Evolutionary conservation across 2,329 filamentous ascomycete species (phyloP).

Genomic region (Pestalotiopsis sp.): DNA sequence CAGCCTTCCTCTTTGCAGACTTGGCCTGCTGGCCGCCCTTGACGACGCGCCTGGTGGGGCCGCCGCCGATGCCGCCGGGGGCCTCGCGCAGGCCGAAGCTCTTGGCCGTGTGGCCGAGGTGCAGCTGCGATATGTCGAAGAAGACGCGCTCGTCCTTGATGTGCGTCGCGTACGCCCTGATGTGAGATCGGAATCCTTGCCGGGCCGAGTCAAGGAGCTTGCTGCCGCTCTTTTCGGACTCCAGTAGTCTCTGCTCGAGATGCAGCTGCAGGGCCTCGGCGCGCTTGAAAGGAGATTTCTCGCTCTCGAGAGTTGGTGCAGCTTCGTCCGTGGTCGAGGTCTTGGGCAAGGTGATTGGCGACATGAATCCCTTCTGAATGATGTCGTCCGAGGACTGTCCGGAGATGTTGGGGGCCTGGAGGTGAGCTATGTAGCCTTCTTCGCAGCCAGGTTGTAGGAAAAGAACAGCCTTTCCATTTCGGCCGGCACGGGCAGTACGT

Average conservation of each 20-base stretch:
- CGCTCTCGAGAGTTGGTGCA: constrained; percentile 48
- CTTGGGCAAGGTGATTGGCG: constrained; percentile 61
- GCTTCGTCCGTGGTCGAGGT: constrained; percentile 60
- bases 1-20: constrained; percentile 26
- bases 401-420: constrained; percentile 53
- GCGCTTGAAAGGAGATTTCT: constrained; percentile 47
- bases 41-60: constrained; percentile 47
- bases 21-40: constrained; percentile 38
- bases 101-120: constrained; percentile 92
- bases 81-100: constrained; percentile 88
- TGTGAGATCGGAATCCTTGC: constrained; percentile 86
- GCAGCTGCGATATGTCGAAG: constrained; percentile 90
- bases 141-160: constrained; percentile 80
- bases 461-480: constrained; percentile 81
- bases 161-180: constrained; percentile 94
- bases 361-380: constrained; percentile 67
- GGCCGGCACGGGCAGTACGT: constrained; percentile 89
- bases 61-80: constrained; percentile 76
- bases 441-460: constrained; percentile 91
- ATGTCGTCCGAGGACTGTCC: constrained; percentile 57
- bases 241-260: constrained; percentile 60
- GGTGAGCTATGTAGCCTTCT: constrained; percentile 82
- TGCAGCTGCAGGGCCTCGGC: constrained; percentile 63
- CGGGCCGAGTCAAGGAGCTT: constrained; percentile 79
- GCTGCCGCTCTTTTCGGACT: constrained; percentile 27